A percentile compares a stretch with the other conserved stretches of the same genome.
phyloP scores from a whole-genome alignment of 768 basidiomycete genomes.

The Rubroboletus pulcherrimus region DNA sequence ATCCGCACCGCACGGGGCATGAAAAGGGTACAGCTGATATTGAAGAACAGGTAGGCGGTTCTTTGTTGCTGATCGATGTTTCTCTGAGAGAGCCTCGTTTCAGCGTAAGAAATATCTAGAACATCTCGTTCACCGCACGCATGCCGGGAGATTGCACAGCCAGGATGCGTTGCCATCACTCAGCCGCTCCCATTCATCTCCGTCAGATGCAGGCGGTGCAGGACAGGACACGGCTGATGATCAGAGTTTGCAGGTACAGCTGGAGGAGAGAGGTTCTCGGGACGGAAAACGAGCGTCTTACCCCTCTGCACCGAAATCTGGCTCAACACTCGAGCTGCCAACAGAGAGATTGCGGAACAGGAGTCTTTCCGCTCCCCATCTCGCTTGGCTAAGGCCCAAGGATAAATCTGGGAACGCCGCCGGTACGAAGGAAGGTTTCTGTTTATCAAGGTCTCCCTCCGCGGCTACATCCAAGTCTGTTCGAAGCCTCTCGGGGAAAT shows the following conservation, averaged over 20 bases:
- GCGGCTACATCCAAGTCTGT: conserved; percentile 10
- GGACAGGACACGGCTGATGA: neutral
- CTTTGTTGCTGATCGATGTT: neutral
- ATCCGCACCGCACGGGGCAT: conserved; percentile 58
- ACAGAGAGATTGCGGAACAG: conserved; percentile 36
- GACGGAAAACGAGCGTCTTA: conserved; percentile 25
- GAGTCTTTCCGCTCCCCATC: conserved; percentile 58
- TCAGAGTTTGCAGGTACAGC: neutral
- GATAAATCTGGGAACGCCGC: conserved; percentile 14
- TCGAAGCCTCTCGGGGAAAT: conserved; percentile 21
- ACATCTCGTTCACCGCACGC: conserved; percentile 65
- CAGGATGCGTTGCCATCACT: conserved; percentile 66
- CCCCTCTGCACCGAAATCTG: conserved; percentile 3
- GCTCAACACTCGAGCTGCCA: conserved; percentile 11
- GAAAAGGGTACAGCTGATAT: conserved; percentile 51
- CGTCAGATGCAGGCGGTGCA: conserved; percentile 13
- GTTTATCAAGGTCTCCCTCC: conserved; percentile 13
- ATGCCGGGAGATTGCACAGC: conserved; percentile 66
- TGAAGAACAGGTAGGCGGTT: conserved; percentile 52
- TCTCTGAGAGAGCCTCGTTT: conserved; percentile 6
- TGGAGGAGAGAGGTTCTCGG: conserved; percentile 1
- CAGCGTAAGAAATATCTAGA: conserved; percentile 77
- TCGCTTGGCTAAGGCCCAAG: conserved; percentile 51
- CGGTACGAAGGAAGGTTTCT: conserved; percentile 8
- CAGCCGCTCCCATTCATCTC: conserved; percentile 28